Evolutionary conservation across 495 filamentous ascomycete species (phyloP), one percentile per base, ranked within the genome.

Genomic region (Penicillium herquei): DNA sequence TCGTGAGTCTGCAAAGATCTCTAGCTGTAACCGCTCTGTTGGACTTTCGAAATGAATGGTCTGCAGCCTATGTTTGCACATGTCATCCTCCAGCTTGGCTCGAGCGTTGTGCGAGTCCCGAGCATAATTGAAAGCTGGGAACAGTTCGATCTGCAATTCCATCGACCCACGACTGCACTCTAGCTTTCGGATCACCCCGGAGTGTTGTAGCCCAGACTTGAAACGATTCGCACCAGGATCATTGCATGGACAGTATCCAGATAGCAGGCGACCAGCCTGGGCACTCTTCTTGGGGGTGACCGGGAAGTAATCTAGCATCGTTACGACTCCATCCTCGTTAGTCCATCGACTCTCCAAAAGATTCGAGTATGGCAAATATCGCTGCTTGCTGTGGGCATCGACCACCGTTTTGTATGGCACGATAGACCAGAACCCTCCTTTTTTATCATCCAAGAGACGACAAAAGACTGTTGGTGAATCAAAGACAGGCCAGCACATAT

Each of bases 401-500:
- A 73, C 56, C 3, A 73, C 56, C 7, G 76, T 68, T 30, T 81
- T 80, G 39, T 61, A 42, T 6, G 69, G 69, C n/a, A 69, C 63
- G 55, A 90, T 87, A 58, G 78, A 82, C 67, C 86, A 90, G 63
- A 81, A 80, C 4, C 87, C 87, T 13, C 87, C 87, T 58, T 86
- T 89, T 60, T 87, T 75, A 53, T 85, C 84, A 67, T 90, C 87
- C 3, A 89, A 67, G 9, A 90, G 72, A 49, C 85, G 79, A 63
- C 84, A 86, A 66, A 87, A 88, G 51, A 87, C 70, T 0, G 82
- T 78, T 1, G 85, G 84, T 1, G 84, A 87, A 67, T 87, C 84
- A 52, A 87, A 87, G 49, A 85, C 82, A 6, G 84, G 84, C 85
- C 87, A 90, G 65, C 87, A 90, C 85, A 90, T 87, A 60, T 81